phyloP scores from a whole-genome alignment of 257 asterid species.

The Hygrophila difformis region DNA sequence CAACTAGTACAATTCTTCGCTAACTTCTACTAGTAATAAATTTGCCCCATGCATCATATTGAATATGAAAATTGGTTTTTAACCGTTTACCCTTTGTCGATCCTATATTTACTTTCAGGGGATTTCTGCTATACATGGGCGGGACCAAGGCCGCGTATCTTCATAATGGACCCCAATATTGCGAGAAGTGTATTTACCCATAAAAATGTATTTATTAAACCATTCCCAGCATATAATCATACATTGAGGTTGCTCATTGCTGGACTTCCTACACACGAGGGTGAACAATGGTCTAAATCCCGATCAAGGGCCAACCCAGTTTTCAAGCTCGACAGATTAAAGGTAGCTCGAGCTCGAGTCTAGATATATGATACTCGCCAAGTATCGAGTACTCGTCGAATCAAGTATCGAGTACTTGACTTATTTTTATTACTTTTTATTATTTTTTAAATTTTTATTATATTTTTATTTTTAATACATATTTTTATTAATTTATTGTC shows the following conservation, averaged over 20 bases:
- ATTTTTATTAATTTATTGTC: no score
- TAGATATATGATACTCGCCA: no score
- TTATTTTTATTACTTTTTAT: no score
- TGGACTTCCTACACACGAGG: neutral
- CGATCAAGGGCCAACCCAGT: neutral
- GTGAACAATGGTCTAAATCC: constrained; percentile 5
- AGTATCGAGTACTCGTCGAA: no score
- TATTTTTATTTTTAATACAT: no score
- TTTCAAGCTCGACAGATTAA: constrained; percentile 1
- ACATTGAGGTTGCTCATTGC: neutral
- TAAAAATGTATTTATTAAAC: neutral
- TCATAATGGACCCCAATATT: neutral
- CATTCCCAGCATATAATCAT: neutral
- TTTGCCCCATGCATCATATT: no score
- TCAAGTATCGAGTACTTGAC: no score
- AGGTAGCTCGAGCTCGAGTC: neutral
- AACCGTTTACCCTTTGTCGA: no score
- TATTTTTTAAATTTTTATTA: neutral
- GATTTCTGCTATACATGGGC: constrained; percentile 1
- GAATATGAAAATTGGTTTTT: no score
- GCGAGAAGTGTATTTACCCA: neutral
- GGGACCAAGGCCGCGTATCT: constrained; percentile 5
- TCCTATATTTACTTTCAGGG: neutral
- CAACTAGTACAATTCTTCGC: no score
- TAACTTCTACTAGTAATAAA: no score